Evolutionary conservation across 192 early-diverging fungal species (phyloP), one percentile per base, ranked within the genome.

Genomic region (Entomortierella parvispora): DNA sequence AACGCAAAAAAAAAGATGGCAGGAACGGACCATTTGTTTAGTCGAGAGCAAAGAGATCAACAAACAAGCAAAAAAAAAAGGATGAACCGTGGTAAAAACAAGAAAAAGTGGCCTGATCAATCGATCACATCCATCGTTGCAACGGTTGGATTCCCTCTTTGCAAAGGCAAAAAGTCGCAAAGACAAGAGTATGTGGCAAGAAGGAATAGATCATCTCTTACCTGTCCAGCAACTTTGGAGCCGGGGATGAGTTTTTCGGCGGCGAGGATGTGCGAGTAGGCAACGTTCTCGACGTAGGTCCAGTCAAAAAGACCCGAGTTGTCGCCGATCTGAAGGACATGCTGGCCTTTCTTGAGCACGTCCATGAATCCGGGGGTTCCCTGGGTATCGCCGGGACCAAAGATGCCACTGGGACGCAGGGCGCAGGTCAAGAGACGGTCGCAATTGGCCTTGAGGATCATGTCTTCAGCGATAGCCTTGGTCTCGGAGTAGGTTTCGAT

Each of bases 401-500:
- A 97, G 52, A 99, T 97, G 3, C 91, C 95, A 29, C 92, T 92
- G 1, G 97, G 97, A 9, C 97, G 87, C 4, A 99, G 69, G 2
- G 91, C 83, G 29, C 90, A 89, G 15, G 96, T 97, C 18, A 85
- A 76, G 43, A 99, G 51, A 0, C 63, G 64, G 29, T 82, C 69
- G 29, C 88, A 89, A 64, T 97, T 95, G 34, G 93, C 82, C 40
- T 84, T 85, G 9, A 97, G 64, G 9, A 97, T 87, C 59, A 95
- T 79, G 62, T 85, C 85, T 69, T 99, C 97, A 0, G 76, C 81
- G 71, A 70, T 58, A 20, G 76, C 91, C 81, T 99, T 99, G 29
- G 95, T 94, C 79, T 95, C 94, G 45, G 94, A 92, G 71, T 99
- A 99, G n/a, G 91, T 87, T 83, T 99, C 95, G 65, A 94, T 89